Evolutionary conservation across 2,329 filamentous ascomycete genomes (phyloP).

Genomic region (Ceratocystis colombiana): DNA sequence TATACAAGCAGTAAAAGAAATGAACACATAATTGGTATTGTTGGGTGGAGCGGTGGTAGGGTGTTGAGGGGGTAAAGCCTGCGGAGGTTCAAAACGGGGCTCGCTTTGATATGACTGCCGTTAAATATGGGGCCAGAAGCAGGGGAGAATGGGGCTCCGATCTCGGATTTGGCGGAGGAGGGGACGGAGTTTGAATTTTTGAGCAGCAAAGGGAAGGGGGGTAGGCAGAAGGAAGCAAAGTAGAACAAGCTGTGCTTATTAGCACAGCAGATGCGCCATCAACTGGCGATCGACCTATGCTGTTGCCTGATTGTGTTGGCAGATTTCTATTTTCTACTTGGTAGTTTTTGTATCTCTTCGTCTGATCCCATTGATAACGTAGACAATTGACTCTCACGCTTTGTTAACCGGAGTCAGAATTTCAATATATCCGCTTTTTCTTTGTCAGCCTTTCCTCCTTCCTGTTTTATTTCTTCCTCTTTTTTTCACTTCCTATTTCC

Average conservation of each 20-base stretch:
- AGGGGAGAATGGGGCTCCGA: not conserved
- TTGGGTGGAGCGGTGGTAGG: too few relatives aligned
- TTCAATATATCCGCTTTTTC: constrained; percentile 14
- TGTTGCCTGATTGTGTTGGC: not conserved
- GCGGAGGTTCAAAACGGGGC: constrained; percentile 1
- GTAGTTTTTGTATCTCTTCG: not conserved
- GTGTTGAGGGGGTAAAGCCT: not conserved
- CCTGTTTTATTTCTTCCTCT: not conserved
- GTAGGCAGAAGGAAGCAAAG: too few relatives aligned
- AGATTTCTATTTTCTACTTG: not conserved
- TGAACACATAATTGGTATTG: not conserved
- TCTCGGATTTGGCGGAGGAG: not conserved
- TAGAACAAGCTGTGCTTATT: too few relatives aligned
- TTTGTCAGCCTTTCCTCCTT: constrained; percentile 30
- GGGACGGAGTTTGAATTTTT: not conserved
- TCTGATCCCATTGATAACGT: not conserved
- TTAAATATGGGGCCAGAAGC: not conserved
- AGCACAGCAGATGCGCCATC: too few relatives aligned
- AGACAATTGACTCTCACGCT: too few relatives aligned
- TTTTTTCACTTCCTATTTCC: not conserved
- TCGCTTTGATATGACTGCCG: not conserved
- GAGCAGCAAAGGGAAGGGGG: not conserved
- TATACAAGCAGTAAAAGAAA: not conserved
- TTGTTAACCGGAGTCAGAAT: not conserved
- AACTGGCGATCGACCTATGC: too few relatives aligned